Evolutionary conservation across 805 yeast species (phyloP).

Genomic region (Cyberlindnera japonica): DNA sequence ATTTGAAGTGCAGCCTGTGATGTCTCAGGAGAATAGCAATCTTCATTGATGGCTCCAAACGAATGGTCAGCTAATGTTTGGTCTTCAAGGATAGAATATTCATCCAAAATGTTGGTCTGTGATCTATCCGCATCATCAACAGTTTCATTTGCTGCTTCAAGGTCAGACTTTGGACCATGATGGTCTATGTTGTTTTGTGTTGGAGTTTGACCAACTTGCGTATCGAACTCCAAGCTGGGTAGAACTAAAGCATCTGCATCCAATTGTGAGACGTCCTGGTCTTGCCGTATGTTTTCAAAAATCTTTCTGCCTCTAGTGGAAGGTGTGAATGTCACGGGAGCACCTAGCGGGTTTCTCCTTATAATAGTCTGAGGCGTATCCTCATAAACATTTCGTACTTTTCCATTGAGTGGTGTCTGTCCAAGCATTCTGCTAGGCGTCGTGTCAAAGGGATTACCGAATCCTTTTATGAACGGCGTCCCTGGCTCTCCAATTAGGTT

Average conservation of each 20-base stretch:
- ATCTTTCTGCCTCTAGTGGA: constrained; percentile 15
- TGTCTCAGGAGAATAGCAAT: not conserved
- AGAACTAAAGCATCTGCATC: constrained; percentile 21
- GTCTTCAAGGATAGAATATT: constrained; percentile 3
- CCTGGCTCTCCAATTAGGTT: constrained; percentile 12
- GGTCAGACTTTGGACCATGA: not conserved
- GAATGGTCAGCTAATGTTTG: constrained; percentile 9
- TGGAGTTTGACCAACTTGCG: constrained; percentile 9
- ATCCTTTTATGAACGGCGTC: constrained; percentile 29
- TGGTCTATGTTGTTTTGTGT: constrained; percentile 2
- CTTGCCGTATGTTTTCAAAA: constrained; percentile 21
- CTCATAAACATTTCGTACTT: constrained; percentile 9
- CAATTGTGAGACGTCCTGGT: constrained; percentile 18
- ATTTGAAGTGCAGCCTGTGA: constrained; percentile 24
- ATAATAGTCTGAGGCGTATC: constrained; percentile 18
- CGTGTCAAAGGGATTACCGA: constrained; percentile 37
- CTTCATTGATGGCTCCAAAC: not conserved
- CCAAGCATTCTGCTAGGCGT: constrained; percentile 21
- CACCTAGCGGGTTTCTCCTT: not conserved
- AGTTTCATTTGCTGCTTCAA: not conserved
- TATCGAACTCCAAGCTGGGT: constrained; percentile 19
- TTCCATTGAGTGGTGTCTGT: constrained; percentile 11
- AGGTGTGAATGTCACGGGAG: no score
- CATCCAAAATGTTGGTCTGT: not conserved
- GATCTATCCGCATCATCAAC: not conserved